Conservation (phyloP, 2,329 filamentous ascomycete genomes). For the Alternaria consortialis region DNA sequence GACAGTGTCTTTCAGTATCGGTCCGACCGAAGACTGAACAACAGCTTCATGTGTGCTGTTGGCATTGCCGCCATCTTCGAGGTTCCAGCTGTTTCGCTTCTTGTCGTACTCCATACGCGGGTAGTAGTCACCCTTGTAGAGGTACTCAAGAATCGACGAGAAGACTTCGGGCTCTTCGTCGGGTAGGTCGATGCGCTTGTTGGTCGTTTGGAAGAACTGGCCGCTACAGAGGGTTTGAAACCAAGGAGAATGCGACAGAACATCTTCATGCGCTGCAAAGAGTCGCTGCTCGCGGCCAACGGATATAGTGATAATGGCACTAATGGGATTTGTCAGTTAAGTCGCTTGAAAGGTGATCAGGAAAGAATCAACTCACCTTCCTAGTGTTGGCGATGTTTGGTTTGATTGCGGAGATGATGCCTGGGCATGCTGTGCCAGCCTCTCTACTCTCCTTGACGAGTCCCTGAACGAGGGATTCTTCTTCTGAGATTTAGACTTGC, state of each 20-base stretch:
- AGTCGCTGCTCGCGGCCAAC: constrained; percentile 84
- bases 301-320: constrained; percentile 77
- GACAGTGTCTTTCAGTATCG: constrained; percentile 86
- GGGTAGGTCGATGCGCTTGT: constrained; percentile 79
- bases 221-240: constrained; percentile 72
- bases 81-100: constrained; percentile 78
- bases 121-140: constrained; percentile 95
- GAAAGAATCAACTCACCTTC: constrained; percentile 40
- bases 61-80: constrained; percentile 68
- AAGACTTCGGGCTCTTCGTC: constrained; percentile 91
- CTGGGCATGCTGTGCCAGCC: constrained; percentile 46
- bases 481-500: constrained; percentile 51
- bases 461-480: constrained; percentile 51
- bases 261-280: constrained; percentile 90
- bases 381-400: constrained; percentile 47
- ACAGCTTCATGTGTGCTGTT: constrained; percentile 54
- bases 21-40: constrained; percentile 69
- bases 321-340: constrained; percentile 34
- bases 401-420: constrained; percentile 46
- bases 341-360: neutral
- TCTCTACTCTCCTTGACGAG: constrained; percentile 46
- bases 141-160: constrained; percentile 86
- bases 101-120: constrained; percentile 85
- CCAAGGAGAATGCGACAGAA: constrained; percentile 80
- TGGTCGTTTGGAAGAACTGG: constrained; percentile 68